Evolutionary conservation across 2,329 filamentous ascomycete genomes (phyloP).

Genomic region (Cordyceps militaris): DNA sequence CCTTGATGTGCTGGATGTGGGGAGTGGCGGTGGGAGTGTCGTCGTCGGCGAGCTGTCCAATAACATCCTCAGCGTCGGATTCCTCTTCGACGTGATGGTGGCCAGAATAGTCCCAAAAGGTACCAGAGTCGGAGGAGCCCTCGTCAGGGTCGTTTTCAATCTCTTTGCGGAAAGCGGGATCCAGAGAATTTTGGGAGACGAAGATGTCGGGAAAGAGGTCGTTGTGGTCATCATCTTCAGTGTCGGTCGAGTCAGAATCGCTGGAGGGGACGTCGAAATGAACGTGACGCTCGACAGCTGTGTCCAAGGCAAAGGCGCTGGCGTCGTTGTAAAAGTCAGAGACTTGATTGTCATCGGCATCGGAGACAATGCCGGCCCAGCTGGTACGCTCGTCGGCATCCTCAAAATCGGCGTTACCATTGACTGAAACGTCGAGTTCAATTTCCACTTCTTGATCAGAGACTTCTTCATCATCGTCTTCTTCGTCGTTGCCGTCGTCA

Average conservation of each 20-base stretch:
- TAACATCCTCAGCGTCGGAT: constrained; percentile 37
- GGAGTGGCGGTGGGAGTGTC: constrained; percentile 38
- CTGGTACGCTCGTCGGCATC: constrained; percentile 39
- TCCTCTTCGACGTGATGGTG: constrained; percentile 31
- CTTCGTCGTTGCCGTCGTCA: constrained; percentile 29
- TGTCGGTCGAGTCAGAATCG: constrained; percentile 59
- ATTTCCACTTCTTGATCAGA: background rate
- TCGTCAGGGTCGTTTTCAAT: constrained; percentile 61
- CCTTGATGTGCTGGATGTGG: constrained; percentile 22
- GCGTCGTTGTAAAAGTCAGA: constrained; percentile 37
- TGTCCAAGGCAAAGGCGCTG: constrained; percentile 35
- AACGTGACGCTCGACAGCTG: constrained; percentile 53
- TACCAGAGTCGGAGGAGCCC: constrained; percentile 49
- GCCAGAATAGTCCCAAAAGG: constrained; percentile 57
- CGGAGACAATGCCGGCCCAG: constrained; percentile 51
- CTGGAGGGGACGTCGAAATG: constrained; percentile 65
- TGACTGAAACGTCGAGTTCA: constrained; percentile 18
- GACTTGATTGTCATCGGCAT: constrained; percentile 36
- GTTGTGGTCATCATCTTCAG: constrained; percentile 53
- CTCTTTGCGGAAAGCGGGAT: constrained; percentile 64
- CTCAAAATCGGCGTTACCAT: constrained; percentile 29
- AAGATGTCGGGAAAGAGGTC: constrained; percentile 74
- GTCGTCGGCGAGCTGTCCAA: constrained; percentile 32
- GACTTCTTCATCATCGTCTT: constrained; percentile 32
- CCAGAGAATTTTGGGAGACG: constrained; percentile 64